A percentile compares a stretch with the other conserved stretches of the same genome.
Evolutionary conservation across 2,329 filamentous ascomycete genomes (phyloP).

Genomic region (Lasiodiplodia citricola): DNA sequence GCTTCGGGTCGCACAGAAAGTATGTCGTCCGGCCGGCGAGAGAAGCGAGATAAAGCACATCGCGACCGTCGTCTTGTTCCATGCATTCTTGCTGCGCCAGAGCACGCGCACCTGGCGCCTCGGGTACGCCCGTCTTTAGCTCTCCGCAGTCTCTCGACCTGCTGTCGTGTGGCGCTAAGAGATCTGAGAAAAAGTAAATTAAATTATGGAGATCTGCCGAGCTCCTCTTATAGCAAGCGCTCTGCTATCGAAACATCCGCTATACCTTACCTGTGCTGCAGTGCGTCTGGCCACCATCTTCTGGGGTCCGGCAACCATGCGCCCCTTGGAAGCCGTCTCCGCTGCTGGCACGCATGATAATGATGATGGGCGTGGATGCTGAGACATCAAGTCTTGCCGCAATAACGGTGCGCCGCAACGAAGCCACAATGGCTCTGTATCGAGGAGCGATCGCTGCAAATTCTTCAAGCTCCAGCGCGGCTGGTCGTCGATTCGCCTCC

Average conservation of each 20-base stretch:
- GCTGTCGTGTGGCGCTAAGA: conserved; percentile 7
- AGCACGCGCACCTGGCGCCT: conserved; percentile 16
- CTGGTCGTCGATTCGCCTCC: not conserved
- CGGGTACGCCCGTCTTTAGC: conserved; percentile 19
- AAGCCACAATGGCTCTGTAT: conserved; percentile 9
- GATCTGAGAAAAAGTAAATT: conserved; percentile 22
- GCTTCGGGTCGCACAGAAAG: conserved; percentile 11
- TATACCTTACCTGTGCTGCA: not conserved
- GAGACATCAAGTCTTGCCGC: conserved; percentile 8
- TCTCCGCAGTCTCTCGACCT: not conserved
- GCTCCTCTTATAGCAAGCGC: conserved; percentile 12
- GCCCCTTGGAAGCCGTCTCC: conserved; percentile 3
- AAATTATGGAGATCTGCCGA: conserved; percentile 23
- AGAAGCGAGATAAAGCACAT: conserved; percentile 10
- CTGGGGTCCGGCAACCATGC: not conserved
- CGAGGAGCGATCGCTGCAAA: conserved; percentile 6
- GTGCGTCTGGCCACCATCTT: not conserved
- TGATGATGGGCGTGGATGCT: not conserved
- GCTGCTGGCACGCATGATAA: conserved; percentile 15
- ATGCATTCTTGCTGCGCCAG: not conserved
- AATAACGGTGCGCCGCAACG: conserved; percentile 14
- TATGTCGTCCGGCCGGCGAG: not conserved
- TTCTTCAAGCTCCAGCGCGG: conserved; percentile 8
- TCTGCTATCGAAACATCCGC: conserved; percentile 14
- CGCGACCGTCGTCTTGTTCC: conserved; percentile 1